Evolutionary conservation across 169 alveolate species (phyloP), one percentile per base, ranked within the genome.

Genomic region (Eimeria tenella): DNA sequence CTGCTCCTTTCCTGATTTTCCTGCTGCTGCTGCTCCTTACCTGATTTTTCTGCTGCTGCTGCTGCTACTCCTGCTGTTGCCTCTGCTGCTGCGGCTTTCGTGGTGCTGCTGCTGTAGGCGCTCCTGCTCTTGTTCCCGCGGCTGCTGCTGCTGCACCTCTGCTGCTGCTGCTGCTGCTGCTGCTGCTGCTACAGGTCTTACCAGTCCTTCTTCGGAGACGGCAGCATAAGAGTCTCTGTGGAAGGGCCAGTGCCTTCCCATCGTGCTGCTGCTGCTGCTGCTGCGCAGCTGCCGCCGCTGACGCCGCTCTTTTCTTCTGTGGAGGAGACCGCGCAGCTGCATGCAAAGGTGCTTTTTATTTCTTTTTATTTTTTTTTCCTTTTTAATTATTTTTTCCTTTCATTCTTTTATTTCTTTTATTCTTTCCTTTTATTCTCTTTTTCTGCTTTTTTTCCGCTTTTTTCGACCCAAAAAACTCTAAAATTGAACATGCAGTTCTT

Each of bases 171-270:
- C 42, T 31, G 42, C 42, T 31, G 42, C 42, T 31, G 42, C 42
- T 31, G 42, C 42, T 31, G 42, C 42, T 31, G 42, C 53, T 15
- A 0, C 77, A 88, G 94, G 49, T 81, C 87, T 8, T 88, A 73
- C 17, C 87, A 88, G 25, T 56, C 94, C 31, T 88, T 88, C 94
- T n/a, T 71, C 7, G 94, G 94, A n/a, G 83, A 73, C 50, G 88
- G 71, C 49, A 23, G 77, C 53, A 63, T 58, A 5, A 23, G 68
- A n/a, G 88, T 88, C 3, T 55, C 88, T 50, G 77, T 88, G 25
- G 94, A 70, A 50, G 94, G 94, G 23, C 94, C 94, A 19, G 87
- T 88, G 17, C 19, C 74, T 13, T 23, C 94, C 13, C 94, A 75
- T 50, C 25, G 63, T 4, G 63, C 63, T 49, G 53, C 56, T 5